phyloP scores from a whole-genome alignment of 495 filamentous ascomycete species.

The Cryomyces minteri region DNA sequence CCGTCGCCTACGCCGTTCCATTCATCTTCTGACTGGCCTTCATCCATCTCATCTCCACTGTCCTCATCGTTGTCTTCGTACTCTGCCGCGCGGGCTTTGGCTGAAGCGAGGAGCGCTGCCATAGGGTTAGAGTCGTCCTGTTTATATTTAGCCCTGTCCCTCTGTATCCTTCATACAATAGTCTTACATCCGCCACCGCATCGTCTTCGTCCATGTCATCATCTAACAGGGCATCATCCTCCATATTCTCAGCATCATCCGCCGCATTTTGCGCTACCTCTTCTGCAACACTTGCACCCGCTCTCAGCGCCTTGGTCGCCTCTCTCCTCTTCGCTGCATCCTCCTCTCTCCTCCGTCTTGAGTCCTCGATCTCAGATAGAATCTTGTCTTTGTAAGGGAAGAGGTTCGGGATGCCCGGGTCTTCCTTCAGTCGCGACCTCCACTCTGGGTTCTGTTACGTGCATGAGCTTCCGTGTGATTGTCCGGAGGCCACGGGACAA shows the following conservation, averaged over 20 bases:
- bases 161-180: neutral
- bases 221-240: conserved; percentile 23
- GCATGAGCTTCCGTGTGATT: neutral
- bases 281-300: conserved; percentile 20
- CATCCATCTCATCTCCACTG: conserved; percentile 27
- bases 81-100: conserved; percentile 63
- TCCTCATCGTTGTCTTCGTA: conserved; percentile 42
- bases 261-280: conserved; percentile 18
- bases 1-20: conserved; percentile 19
- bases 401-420: conserved; percentile 89
- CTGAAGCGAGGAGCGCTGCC: conserved; percentile 84
- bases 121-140: conserved; percentile 64
- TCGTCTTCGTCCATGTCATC: conserved; percentile 31
- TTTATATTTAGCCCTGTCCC: conserved; percentile 19
- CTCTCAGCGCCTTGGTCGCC: conserved; percentile 45
- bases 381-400: conserved; percentile 97
- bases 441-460: conserved; percentile 67
- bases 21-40: conserved; percentile 28
- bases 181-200: conserved; percentile 14
- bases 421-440: conserved; percentile 84
- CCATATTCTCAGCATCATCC: conserved; percentile 20
- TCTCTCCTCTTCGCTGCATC: conserved; percentile 52
- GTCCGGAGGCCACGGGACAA: neutral
- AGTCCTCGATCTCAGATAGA: conserved; percentile 84
- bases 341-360: conserved; percentile 58